phyloP scores from a whole-genome alignment of 1,284 basidiomycete species.

The Binderoboletus segoi region DNA sequence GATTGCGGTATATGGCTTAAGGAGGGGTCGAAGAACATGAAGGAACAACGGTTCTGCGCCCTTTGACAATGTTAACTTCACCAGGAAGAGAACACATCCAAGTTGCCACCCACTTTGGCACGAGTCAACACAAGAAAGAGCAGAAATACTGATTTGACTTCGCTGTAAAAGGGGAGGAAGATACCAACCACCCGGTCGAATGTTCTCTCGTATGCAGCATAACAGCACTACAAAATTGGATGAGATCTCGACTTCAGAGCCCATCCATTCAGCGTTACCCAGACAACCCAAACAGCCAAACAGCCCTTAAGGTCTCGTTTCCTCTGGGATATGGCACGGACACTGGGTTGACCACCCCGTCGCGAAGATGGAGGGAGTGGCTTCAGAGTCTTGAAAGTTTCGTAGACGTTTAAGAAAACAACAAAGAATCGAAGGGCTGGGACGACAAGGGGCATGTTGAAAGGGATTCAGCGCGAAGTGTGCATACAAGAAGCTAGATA shows the following conservation, averaged over 20 bases:
- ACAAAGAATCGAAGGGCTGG: slow-evolving; percentile 66
- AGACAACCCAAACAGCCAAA: slow-evolving; percentile 79
- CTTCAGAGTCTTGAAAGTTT: slow-evolving; percentile 80
- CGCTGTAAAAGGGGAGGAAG: slow-evolving; percentile 77
- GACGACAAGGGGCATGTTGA: slow-evolving; percentile 67
- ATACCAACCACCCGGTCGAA: slow-evolving; percentile 64
- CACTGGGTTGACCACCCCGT: slow-evolving; percentile 61
- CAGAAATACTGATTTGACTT: slow-evolving; percentile 70
- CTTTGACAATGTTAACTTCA: slow-evolving; percentile 41
- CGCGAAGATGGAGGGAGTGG: slow-evolving; percentile 60
- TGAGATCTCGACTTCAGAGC: slow-evolving; percentile 19
- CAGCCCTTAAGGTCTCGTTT: slow-evolving; percentile 84
- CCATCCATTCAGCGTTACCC: slow-evolving; percentile 52
- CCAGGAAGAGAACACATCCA: neutral
- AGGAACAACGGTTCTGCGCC: slow-evolving; percentile 79
- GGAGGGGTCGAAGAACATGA: slow-evolving; percentile 68
- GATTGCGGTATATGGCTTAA: slow-evolving; percentile 66
- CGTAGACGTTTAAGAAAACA: slow-evolving; percentile 77
- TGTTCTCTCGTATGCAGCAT: slow-evolving; percentile 63
- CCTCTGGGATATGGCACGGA: slow-evolving; percentile 66
- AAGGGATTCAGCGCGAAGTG: slow-evolving; percentile 8
- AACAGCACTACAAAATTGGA: slow-evolving; percentile 53
- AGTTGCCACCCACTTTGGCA: slow-evolving; percentile 58
- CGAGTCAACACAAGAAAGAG: slow-evolving; percentile 75
- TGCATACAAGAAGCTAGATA: slow-evolving; percentile 7